Conservation (phyloP, 2,329 filamentous ascomycete species). For the Colletotrichum higginsianum region DNA sequence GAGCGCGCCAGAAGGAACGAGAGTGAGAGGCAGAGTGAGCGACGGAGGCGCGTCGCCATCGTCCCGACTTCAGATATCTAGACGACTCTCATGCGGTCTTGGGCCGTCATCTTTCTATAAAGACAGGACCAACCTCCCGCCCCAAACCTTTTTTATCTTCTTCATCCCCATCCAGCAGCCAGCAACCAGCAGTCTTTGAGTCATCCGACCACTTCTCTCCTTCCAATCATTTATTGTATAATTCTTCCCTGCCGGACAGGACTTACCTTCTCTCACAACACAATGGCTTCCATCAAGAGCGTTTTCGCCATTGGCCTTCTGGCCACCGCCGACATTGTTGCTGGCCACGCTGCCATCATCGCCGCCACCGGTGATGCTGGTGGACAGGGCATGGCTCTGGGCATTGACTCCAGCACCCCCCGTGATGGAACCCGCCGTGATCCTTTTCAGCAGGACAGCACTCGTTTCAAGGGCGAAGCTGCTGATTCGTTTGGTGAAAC, state of each 20-base stretch:
- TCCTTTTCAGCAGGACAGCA: conserved; percentile 76
- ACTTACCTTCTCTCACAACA: conserved; percentile 41
- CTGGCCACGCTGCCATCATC: conserved; percentile 74
- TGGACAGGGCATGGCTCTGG: conserved; percentile 67
- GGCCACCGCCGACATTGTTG: conserved; percentile 68
- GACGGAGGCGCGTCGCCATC: conserved; percentile 18
- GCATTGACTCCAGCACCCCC: conserved; percentile 69
- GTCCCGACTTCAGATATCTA: conserved; percentile 34
- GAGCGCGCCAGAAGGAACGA: background rate
- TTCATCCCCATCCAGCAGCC: conserved; percentile 26
- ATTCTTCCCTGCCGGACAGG: conserved; percentile 41
- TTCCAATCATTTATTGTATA: conserved; percentile 41
- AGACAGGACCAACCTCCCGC: conserved; percentile 21
- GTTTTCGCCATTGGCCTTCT: conserved; percentile 63
- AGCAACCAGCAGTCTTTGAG: conserved; percentile 28
- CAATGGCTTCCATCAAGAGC: conserved; percentile 51
- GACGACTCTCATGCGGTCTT: background rate
- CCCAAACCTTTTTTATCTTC: background rate
- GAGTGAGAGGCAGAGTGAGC: background rate
- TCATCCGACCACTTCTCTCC: conserved; percentile 29
- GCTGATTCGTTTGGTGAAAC: conserved; percentile 72
- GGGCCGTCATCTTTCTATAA: conserved; percentile 23
- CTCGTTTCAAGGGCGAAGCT: conserved; percentile 70
- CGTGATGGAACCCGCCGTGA: conserved; percentile 72
- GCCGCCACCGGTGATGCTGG: conserved; percentile 70